These are phyloP conservation scores for Apiospora pterosperma DNA, from an alignment of 2,329 filamentous ascomycete genomes.

Conservation along the genomic window DNA sequence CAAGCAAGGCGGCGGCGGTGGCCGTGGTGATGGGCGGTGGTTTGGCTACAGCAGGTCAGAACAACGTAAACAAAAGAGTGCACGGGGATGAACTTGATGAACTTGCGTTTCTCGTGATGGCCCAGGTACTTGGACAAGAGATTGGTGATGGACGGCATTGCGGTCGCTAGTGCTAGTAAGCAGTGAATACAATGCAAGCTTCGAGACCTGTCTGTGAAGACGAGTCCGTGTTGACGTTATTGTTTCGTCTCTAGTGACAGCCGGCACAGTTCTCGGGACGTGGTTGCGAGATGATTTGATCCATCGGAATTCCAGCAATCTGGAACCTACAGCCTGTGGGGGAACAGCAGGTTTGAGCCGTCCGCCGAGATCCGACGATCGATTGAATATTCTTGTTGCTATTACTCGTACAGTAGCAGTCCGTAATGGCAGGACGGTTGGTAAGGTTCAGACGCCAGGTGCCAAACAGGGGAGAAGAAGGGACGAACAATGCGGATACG, in stretches of 20 bases:
- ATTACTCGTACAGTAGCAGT: too few relatives aligned
- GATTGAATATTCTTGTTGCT: too few relatives aligned
- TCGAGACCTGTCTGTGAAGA: slow-evolving; percentile 4
- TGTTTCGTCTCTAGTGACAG: background rate
- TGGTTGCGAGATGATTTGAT: background rate
- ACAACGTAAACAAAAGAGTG: background rate
- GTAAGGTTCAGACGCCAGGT: background rate
- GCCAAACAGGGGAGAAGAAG: background rate
- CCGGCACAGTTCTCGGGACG: background rate
- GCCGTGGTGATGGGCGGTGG: slow-evolving; percentile 37
- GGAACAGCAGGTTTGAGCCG: background rate
- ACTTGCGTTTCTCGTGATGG: slow-evolving; percentile 26
- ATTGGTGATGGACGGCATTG: slow-evolving; percentile 26
- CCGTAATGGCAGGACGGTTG: background rate
- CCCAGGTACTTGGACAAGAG: slow-evolving; percentile 25
- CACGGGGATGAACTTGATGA: slow-evolving; percentile 13
- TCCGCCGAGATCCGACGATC: slow-evolving; percentile 1
- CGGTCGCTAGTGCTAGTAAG: background rate
- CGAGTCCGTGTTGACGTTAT: background rate
- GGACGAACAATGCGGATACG: background rate
- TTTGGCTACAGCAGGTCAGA: slow-evolving; percentile 26
- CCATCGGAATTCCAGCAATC: background rate
- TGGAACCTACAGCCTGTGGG: background rate
- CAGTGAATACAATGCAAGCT: background rate
- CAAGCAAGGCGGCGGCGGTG: slow-evolving; percentile 33